Base-by-base conservation (phyloP, 108 stramenopile genomes). In the Bacterosira constricta region DNA sequence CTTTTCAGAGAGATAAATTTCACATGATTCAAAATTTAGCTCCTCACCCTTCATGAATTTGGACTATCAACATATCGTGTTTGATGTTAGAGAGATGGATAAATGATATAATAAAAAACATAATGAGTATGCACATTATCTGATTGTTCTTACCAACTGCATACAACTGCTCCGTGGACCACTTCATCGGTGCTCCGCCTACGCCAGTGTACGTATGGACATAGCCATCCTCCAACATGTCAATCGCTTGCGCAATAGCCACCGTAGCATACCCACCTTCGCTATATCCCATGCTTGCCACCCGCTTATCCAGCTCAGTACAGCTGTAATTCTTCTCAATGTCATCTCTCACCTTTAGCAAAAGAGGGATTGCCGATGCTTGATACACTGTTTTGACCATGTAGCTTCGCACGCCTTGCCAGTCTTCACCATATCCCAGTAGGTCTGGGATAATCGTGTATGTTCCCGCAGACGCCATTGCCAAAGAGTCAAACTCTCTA, bases 371-470 rank as follows among this genome's bases (percentile, higher is more conserved):
- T 15, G 62, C 17, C 11, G 62, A 63, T 44, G 62, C 62, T 31
- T 63, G 38, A 29, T 63, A 63, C 4, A 63, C 41, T 44, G 25
- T 42, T 23, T 44, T 47, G 23, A 63, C 62, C 10, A 38, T 11
- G 41, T 63, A 63, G 36, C 62, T 63, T 18, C 62, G 34, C 10
- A 23, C n/a, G 31, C 31, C 31, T 20, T 44, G 5, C 62, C 62
- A 63, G 26, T 63, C 62, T 44, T 63, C 62, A 30, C 62, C 62
- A 63, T 45, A 21, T 4, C 62, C 62, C 44, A 63, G 17, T 21
- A 63, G 9, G 18, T 63, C 62, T 4, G 62, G 62, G 18, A 63
- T 30, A 47, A 63, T 7, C 6, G 35, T 63, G 31, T 38, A 45
- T 15, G 62, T 63, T 47, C 62, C 62, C 12, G 62, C 37, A 26